Evolutionary conservation across 208 protist genomes (phyloP), one percentile per base, ranked within the genome.

Genomic region (Strigomonas culicis): DNA sequence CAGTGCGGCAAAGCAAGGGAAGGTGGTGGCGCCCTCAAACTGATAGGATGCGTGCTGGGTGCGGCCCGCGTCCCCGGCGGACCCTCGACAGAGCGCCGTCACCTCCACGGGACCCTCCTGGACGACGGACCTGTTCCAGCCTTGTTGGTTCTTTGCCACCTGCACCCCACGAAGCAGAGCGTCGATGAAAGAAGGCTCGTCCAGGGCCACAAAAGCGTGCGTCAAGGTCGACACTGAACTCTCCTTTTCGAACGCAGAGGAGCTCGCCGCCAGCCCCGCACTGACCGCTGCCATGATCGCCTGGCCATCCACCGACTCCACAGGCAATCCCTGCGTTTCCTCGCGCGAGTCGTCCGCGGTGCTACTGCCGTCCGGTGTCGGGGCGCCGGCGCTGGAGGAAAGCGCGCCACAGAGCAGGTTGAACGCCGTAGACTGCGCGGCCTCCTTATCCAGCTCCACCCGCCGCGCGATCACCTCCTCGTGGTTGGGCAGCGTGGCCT

Each of bases 1-100:
- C 47, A 75, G 64, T 7, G 53, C 28, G 19, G 84, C 75, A 65
- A 85, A 95, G 56, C 83, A 75, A 1, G 89, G 70, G 64, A 95
- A 92, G 0, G 66, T 88, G 24, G 82, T 90, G 17, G 66, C 63
- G n/a, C 80, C 76, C 34, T 68, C 61, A 49, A 95, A 88, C 10
- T 39, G 34, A 39, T 39, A 39, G 7, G 34, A 65, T 41, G 58
- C 59, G 63, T 86, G 75, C 56, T 82, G 65, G 7, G 72, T 79
- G 32, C 81, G 81, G 34, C 34, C 34, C 7, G 7, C 34, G 7
- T 39, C 34, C 4, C 34, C 34, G 34, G 34, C 7, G 34, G n/a
- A n/a, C n/a, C 34, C 34, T 4, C 34, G 34, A 10, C 34, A 13
- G 7, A 39, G 34, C 34, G 34, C 17, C 17, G 43, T 49, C 43